These are phyloP conservation scores for Globisporangium cystogenes DNA, from an alignment of 352 stramenopile species.

Conservation along the genomic window DNA sequence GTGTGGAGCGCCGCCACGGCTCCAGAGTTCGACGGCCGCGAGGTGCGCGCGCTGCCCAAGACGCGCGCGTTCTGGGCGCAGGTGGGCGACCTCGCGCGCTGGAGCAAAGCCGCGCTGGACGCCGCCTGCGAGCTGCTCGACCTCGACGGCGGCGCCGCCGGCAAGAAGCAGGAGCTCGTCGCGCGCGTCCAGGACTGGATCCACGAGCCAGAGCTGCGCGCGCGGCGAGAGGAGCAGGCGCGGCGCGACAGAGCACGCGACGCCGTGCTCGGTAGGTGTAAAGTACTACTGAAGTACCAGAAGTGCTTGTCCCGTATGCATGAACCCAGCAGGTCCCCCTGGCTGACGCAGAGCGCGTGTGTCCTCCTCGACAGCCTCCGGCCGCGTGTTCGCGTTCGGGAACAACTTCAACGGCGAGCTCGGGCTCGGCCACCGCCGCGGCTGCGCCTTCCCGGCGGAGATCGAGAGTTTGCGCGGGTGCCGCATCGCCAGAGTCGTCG, in stretches of 20 bases:
- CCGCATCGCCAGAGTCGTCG: constrained; percentile 37
- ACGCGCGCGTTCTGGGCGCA: constrained; percentile 49
- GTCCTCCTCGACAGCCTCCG: constrained; percentile 24
- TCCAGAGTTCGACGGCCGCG: constrained; percentile 34
- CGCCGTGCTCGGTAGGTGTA: constrained; percentile 30
- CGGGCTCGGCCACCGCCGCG: constrained; percentile 41
- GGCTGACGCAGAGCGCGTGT: background rate
- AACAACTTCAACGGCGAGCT: constrained; percentile 63
- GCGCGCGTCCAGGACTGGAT: constrained; percentile 73
- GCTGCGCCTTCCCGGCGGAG: constrained; percentile 37
- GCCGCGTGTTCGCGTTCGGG: constrained; percentile 63
- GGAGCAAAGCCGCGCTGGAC: constrained; percentile 49
- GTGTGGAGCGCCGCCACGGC: constrained; percentile 40
- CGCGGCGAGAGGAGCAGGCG: constrained; percentile 25
- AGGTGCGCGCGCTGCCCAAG: constrained; percentile 57
- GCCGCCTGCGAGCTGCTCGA: constrained; percentile 54
- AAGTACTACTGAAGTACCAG: background rate
- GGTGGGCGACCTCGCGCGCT: constrained; percentile 37
- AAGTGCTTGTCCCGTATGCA: no score
- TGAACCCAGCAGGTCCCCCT: no score
- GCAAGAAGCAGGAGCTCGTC: constrained; percentile 60
- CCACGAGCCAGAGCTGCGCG: constrained; percentile 41
- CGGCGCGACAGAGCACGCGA: constrained; percentile 33
- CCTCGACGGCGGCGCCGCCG: constrained; percentile 19
- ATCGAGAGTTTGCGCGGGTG: constrained; percentile 45